Evolutionary conservation across 1,284 basidiomycete genomes (phyloP).

Genomic region (Melanopsichium pennsylvanicum): DNA sequence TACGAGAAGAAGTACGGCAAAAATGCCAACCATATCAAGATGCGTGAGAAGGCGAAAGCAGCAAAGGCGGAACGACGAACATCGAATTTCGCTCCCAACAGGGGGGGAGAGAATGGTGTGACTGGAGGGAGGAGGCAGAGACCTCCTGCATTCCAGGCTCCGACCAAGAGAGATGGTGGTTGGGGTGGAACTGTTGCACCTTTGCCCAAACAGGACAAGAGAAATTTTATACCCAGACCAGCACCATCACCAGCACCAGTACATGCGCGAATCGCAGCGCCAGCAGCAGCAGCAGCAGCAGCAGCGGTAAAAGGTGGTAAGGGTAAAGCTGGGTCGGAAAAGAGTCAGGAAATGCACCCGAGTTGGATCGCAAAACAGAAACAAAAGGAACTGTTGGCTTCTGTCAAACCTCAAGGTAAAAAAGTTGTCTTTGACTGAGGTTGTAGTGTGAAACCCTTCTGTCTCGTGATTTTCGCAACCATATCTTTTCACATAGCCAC

Average conservation of each 20-base stretch:
- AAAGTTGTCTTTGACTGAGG: constrained; percentile 58
- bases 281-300: not conserved
- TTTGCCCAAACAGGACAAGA: constrained; percentile 24
- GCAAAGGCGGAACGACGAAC: constrained; percentile 15
- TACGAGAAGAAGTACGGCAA: constrained; percentile 97
- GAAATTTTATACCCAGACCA: constrained; percentile 2
- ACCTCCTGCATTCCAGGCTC: constrained; percentile 33
- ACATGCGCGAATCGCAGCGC: not conserved
- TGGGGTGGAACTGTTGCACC: constrained; percentile 33
- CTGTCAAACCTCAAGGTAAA: constrained; percentile 49
- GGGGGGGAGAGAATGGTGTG: too few species aligned
- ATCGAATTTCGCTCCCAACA: too few species aligned
- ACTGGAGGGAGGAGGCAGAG: constrained; percentile 19
- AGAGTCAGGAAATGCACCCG: constrained; percentile 51
- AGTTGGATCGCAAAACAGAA: constrained; percentile 61
- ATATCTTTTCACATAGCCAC: too few species aligned
- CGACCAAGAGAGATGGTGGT: constrained; percentile 27
- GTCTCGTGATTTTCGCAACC: too few species aligned
- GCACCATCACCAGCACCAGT: not conserved
- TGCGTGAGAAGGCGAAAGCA: constrained; percentile 36
- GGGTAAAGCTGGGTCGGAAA: not conserved
- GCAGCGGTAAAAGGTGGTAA: not conserved
- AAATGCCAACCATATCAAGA: constrained; percentile 82
- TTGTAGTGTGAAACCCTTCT: too few species aligned
- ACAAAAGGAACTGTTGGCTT: constrained; percentile 53